Percentiles rank a stretch among this genome's conserved stretches.
Conservation (phyloP, 148 eudicot genomes). For the Fallopia convolvulus region DNA sequence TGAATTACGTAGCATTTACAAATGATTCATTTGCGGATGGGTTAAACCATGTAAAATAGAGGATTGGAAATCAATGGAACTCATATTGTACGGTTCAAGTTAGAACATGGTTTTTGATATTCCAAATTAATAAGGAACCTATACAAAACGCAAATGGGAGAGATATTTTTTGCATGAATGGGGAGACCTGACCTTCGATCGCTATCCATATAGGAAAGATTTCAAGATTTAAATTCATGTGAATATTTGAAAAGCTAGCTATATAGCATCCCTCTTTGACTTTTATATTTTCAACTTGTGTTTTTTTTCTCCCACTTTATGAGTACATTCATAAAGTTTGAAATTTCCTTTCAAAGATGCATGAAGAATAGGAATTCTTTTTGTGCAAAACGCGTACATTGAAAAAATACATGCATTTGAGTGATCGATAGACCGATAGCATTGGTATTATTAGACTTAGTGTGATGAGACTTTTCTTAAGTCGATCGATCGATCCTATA, state of each 20-base stretch:
- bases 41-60: too few relatives aligned
- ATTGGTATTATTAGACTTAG: background rate
- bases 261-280: background rate
- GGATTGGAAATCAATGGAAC: background rate
- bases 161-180: background rate
- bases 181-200: background rate
- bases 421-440: background rate
- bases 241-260: background rate
- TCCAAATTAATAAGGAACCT: too few relatives aligned
- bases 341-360: background rate
- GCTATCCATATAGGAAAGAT: background rate
- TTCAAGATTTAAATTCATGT: background rate
- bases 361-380: background rate
- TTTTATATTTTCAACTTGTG: background rate
- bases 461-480: background rate
- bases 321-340: background rate
- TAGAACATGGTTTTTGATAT: background rate
- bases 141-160: background rate
- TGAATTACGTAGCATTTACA: too few relatives aligned
- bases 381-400: background rate
- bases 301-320: background rate
- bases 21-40: too few relatives aligned
- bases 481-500: too few relatives aligned
- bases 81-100: background rate
- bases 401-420: background rate